phyloP scores from a whole-genome alignment of 2,329 filamentous ascomycete genomes.

The Aspergillus pseudoglaucus region DNA sequence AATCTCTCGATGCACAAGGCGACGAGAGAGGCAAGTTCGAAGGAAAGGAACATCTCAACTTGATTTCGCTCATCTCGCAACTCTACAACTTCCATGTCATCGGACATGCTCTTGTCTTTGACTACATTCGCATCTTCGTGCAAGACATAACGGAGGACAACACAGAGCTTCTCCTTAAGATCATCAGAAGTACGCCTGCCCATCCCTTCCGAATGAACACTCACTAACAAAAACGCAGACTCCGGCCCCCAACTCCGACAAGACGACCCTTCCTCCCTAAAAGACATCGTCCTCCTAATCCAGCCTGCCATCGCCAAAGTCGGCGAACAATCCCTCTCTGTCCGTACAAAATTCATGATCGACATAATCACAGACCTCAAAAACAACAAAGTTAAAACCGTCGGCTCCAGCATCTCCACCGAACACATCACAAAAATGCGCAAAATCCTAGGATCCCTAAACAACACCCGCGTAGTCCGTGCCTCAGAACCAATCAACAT shows the following conservation, averaged over 20 bases:
- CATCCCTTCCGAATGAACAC: background rate
- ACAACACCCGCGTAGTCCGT: constrained; percentile 56
- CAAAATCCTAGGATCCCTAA: constrained; percentile 76
- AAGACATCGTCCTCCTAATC: constrained; percentile 77
- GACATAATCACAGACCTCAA: constrained; percentile 92
- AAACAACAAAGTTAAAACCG: constrained; percentile 81
- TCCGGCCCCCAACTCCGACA: constrained; percentile 76
- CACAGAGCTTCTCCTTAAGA: constrained; percentile 77
- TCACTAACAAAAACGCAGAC: constrained; percentile 31
- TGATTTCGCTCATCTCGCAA: constrained; percentile 75
- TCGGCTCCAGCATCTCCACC: constrained; percentile 64
- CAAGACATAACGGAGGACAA: constrained; percentile 72
- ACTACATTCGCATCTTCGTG: constrained; percentile 77
- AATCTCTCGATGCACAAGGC: constrained; percentile 65
- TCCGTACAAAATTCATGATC: constrained; percentile 94
- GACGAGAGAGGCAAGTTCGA: constrained; percentile 33
- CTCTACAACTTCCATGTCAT: constrained; percentile 90
- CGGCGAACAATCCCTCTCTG: constrained; percentile 66
- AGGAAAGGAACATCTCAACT: constrained; percentile 63
- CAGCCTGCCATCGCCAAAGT: constrained; percentile 63
- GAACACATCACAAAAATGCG: constrained; percentile 86
- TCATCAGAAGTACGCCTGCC: constrained; percentile 58
- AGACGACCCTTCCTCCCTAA: constrained; percentile 81
- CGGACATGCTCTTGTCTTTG: constrained; percentile 76
- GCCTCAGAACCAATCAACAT: constrained; percentile 76